Base-by-base conservation (phyloP, 345 rosid genomes). In the Corchorus capsularis region DNA sequence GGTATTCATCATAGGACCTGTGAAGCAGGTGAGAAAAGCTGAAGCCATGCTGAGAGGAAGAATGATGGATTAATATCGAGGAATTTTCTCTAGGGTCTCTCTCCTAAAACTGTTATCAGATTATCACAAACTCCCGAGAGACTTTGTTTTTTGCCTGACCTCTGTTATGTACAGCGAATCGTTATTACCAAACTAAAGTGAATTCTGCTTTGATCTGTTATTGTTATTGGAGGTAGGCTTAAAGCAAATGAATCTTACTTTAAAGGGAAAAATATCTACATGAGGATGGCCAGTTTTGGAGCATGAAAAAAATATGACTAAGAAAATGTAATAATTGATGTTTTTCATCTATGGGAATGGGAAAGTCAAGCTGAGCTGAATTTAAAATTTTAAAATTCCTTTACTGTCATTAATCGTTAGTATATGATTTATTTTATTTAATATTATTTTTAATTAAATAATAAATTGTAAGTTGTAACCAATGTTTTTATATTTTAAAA, bases 1-100 rank as follows among this genome's bases (percentile, higher is more conserved):
- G 99, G 88, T 89, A 39, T 95, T 93, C 84, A 81, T 95, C 66
- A 90, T 93, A 34, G 99, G 99, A 72, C 89, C 96, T 0, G 88
- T 87, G 83, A 88, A 79, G 83, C 89, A 92, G 80, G 99, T 93
- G 87, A 92, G 96, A 75, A 95, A 95, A 82, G 96, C 98, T 39
- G 97, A 90, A 79, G 99, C 99, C 80, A 87, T 93, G 75, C 78
- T 95, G 78, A 89, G 97, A 83, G 99, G 99, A 78, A 92, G 87
- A 82, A 87, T 92, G 98, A 64, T 90, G 86, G 91, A 91, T 52
- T 27, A 79, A 19, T 78, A 53, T 13, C 78, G n/a, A 68, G 69
- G 69, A 59, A 45, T 9, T 7, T 45, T 9, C 8, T 13, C 45
- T 43, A 27, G 70, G 61, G 45, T 60, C 17, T 53, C 20, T 32